These are phyloP conservation scores for Yarrowia sp. DNA, from an alignment of 805 yeast species.

Conservation along the genomic window DNA sequence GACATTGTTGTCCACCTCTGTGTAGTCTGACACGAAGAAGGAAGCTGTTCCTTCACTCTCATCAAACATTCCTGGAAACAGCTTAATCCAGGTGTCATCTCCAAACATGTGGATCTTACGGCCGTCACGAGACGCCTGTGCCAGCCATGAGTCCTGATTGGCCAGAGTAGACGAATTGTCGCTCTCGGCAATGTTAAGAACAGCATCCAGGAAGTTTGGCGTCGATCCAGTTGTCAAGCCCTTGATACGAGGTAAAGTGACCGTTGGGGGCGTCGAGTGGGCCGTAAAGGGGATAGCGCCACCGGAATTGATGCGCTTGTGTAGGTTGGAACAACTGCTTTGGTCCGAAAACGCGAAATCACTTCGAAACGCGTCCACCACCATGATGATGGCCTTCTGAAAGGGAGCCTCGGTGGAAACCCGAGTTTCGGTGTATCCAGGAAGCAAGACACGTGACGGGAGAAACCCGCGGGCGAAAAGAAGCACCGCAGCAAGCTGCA, in stretches of 20 bases:
- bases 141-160: constrained; percentile 83
- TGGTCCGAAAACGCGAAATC: constrained; percentile 67
- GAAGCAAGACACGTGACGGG: constrained; percentile 77
- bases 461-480: constrained; percentile 81
- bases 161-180: constrained; percentile 67
- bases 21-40: constrained; percentile 91
- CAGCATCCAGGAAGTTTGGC: constrained; percentile 91
- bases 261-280: constrained; percentile 92
- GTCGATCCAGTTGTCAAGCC: constrained; percentile 94
- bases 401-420: constrained; percentile 40
- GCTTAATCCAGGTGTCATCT: constrained; percentile 95
- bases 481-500: constrained; percentile 54
- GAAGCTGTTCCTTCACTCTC: constrained; percentile 83
- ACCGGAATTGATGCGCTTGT: constrained; percentile 59
- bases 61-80: constrained; percentile 70
- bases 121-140: constrained; percentile 50
- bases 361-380: constrained; percentile 87
- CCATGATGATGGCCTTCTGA: constrained; percentile 69
- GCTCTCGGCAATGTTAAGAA: constrained; percentile 87
- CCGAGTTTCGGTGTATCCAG: constrained; percentile 48
- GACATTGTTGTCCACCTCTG: constrained; percentile 90
- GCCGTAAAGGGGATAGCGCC: constrained; percentile 86
- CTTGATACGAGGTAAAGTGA: constrained; percentile 87
- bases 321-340: constrained; percentile 68
- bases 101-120: constrained; percentile 79